phyloP scores from a whole-genome alignment of 2,329 filamentous ascomycete genomes.

The Neonectria neomacrospora region DNA sequence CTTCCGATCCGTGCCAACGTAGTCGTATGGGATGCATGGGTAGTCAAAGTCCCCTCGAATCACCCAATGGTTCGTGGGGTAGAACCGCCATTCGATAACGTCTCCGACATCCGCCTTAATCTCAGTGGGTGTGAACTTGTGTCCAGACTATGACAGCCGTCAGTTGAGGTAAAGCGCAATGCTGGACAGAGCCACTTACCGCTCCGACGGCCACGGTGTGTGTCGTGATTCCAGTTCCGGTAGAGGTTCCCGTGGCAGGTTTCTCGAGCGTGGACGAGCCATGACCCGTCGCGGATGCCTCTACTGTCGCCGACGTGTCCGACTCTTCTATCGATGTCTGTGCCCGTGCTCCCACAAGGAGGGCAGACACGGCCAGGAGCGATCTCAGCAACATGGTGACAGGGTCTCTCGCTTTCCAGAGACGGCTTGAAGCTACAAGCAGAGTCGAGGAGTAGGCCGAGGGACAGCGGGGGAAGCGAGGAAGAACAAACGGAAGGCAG shows the following conservation, averaged over 20 bases:
- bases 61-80: conserved; percentile 72
- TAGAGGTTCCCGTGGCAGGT: conserved; percentile 32
- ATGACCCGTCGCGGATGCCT: conserved; percentile 12
- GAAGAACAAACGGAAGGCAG: conserved; percentile 19
- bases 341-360: conserved; percentile 34
- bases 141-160: conserved; percentile 39
- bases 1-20: conserved; percentile 57
- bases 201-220: conserved; percentile 44
- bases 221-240: conserved; percentile 32
- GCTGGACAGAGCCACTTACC: conserved; percentile 27
- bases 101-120: conserved; percentile 57
- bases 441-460: conserved; percentile 12
- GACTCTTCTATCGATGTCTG: conserved; percentile 20
- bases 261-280: conserved; percentile 32
- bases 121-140: conserved; percentile 47
- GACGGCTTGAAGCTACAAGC: conserved; percentile 28
- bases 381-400: conserved; percentile 37
- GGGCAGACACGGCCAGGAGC: conserved; percentile 30
- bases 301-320: neutral
- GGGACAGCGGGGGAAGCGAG: conserved; percentile 19
- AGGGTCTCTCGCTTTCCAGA: conserved; percentile 19
- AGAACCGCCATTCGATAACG: conserved; percentile 68
- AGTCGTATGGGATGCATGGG: conserved; percentile 73
- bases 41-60: conserved; percentile 66
- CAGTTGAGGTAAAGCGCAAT: neutral